phyloP scores from a whole-genome alignment of 1,284 basidiomycete species.

The Naganishia cerealis region DNA sequence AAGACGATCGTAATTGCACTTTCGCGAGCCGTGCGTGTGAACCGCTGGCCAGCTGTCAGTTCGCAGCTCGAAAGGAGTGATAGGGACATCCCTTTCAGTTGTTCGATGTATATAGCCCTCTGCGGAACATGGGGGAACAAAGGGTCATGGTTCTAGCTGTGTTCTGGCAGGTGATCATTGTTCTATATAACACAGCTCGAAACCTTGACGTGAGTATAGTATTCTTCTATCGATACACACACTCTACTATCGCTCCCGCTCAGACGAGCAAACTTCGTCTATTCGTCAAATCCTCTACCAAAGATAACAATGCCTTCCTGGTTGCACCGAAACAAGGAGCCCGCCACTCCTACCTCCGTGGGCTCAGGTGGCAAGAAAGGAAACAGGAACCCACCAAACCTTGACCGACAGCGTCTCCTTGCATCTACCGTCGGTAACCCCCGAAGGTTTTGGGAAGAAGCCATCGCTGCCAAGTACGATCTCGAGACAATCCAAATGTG shows the following conservation, averaged over 20 bases:
- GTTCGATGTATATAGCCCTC: neutral
- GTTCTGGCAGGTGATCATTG: neutral
- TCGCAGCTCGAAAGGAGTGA: neutral
- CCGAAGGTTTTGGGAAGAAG: slow-evolving; percentile 29
- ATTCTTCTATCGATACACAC: neutral
- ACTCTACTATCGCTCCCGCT: neutral
- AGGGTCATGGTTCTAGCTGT: neutral
- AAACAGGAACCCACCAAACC: slow-evolving; percentile 15
- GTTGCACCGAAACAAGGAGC: neutral
- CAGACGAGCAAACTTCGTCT: neutral
- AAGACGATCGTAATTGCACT: no score
- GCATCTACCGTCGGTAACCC: slow-evolving; percentile 30
- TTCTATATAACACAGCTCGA: slow-evolving; percentile 1
- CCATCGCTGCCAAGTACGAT: slow-evolving; percentile 27
- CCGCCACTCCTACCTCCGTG: neutral
- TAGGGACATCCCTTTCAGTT: neutral
- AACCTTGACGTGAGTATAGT: neutral
- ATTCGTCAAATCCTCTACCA: neutral
- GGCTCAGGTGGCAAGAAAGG: neutral
- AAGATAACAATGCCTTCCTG: neutral
- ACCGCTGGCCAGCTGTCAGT: neutral
- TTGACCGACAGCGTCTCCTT: slow-evolving; percentile 28
- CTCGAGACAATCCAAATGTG: slow-evolving; percentile 30
- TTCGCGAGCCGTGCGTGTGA: no score
- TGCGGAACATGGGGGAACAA: neutral